phyloP scores from a whole-genome alignment of 2,329 filamentous ascomycete genomes.

The Cladosporium sp. region DNA sequence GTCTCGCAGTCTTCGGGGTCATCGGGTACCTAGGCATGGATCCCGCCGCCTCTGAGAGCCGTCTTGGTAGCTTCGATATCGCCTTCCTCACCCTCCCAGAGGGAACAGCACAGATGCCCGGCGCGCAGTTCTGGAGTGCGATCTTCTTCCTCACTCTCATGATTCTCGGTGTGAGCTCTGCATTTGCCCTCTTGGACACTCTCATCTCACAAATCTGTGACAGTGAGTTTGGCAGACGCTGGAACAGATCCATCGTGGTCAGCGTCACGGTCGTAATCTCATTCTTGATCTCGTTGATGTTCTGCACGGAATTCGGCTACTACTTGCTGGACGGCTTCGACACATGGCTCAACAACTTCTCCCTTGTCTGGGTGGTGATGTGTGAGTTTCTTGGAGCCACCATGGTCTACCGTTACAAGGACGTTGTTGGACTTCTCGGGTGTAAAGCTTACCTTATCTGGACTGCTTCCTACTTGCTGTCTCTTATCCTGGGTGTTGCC shows the following conservation, averaged over 20 bases:
- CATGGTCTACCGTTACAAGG: conserved; percentile 54
- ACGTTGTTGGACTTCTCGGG: conserved; percentile 49
- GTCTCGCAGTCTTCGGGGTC: conserved; percentile 55
- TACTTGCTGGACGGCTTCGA: conserved; percentile 57
- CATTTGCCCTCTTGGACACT: conserved; percentile 52
- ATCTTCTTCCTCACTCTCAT: conserved; percentile 58
- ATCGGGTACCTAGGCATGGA: conserved; percentile 50
- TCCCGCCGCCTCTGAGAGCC: conserved; percentile 32
- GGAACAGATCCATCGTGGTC: conserved; percentile 19
- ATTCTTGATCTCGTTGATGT: conserved; percentile 57
- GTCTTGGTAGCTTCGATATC: conserved; percentile 56
- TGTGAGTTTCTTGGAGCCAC: conserved; percentile 54
- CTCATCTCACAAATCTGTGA: conserved; percentile 43
- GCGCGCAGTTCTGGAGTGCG: conserved; percentile 58
- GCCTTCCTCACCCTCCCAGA: conserved; percentile 59
- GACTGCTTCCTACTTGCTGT: conserved; percentile 55
- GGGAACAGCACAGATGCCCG: conserved; percentile 58
- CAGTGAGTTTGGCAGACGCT: conserved; percentile 15
- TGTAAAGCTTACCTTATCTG: conserved; percentile 46
- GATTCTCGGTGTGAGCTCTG: conserved; percentile 52
- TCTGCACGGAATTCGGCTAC: conserved; percentile 59
- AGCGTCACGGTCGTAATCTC: conserved; percentile 51
- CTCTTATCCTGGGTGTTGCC: conserved; percentile 53
- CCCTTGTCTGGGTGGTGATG: conserved; percentile 57
- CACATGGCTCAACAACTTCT: conserved; percentile 57